phyloP scores from a whole-genome alignment of 257 asterid species.

The Avicennia marina region DNA sequence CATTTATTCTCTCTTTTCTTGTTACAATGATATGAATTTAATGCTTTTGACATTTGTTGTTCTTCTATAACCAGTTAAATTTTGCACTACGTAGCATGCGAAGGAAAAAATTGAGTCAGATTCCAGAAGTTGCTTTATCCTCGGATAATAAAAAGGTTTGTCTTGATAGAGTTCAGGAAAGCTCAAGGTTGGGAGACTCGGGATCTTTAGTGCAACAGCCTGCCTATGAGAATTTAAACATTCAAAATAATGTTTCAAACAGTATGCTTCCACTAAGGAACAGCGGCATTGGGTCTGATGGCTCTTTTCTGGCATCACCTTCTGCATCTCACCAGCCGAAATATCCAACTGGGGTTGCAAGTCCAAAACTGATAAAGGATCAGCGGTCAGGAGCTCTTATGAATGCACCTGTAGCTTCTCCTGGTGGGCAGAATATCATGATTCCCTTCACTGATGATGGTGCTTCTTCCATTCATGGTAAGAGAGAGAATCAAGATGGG shows the following conservation, averaged over 20 bases:
- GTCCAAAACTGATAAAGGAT: slow-evolving; percentile 77
- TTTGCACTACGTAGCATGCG: slow-evolving; percentile 62
- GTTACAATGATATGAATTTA: not conserved
- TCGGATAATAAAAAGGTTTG: slow-evolving; percentile 59
- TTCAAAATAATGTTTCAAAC: slow-evolving; percentile 54
- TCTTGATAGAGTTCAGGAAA: slow-evolving; percentile 62
- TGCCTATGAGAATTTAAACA: slow-evolving; percentile 44
- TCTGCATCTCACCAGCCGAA: slow-evolving; percentile 51
- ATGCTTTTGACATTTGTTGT: slow-evolving; percentile 12
- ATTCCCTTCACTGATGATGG: slow-evolving; percentile 47
- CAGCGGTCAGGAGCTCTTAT: slow-evolving; percentile 50
- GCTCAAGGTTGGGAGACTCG: slow-evolving; percentile 55
- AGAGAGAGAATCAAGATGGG: slow-evolving; percentile 73
- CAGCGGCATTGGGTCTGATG: slow-evolving; percentile 69
- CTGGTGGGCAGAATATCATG: slow-evolving; percentile 67
- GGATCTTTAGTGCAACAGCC: slow-evolving; percentile 55
- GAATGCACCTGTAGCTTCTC: slow-evolving; percentile 59
- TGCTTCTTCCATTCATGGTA: slow-evolving; percentile 55
- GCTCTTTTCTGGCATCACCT: slow-evolving; percentile 52
- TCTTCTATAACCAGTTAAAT: slow-evolving; percentile 52
- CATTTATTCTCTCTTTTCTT: slow-evolving; percentile 4
- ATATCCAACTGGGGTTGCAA: slow-evolving; percentile 50
- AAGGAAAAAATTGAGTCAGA: slow-evolving; percentile 64
- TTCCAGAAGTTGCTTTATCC: slow-evolving; percentile 51
- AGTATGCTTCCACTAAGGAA: slow-evolving; percentile 48